A percentile compares a stretch with the other conserved stretches of the same genome.
Evolutionary conservation across 176 grass and related monocot genomes (phyloP).

Genomic region (Ensete glaucum): DNA sequence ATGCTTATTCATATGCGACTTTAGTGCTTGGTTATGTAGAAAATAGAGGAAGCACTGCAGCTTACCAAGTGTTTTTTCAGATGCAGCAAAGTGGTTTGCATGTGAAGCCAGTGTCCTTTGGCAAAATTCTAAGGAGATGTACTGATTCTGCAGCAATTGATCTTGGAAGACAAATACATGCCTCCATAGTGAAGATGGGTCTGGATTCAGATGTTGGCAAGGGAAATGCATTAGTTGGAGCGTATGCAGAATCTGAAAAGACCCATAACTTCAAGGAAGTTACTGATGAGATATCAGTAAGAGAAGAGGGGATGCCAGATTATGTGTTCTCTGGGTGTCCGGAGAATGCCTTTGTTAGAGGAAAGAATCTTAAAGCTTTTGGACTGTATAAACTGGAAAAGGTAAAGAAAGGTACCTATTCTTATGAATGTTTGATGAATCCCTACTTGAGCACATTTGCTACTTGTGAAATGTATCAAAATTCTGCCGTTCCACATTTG

Average conservation of each 20-base stretch:
- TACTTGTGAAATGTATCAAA: slow-evolving; percentile 32
- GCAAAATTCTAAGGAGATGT: slow-evolving; percentile 70
- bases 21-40: slow-evolving; percentile 71
- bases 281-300: slow-evolving; percentile 18
- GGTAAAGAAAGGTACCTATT: slow-evolving; percentile 24
- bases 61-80: slow-evolving; percentile 55
- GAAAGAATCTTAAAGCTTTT: slow-evolving; percentile 36
- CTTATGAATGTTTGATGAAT: slow-evolving; percentile 17
- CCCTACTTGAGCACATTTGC: slow-evolving; percentile 20
- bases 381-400: slow-evolving; percentile 41
- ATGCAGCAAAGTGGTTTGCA: slow-evolving; percentile 75
- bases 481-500: slow-evolving; percentile 20
- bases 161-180: slow-evolving; percentile 83
- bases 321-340: slow-evolving; percentile 16
- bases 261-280: slow-evolving; percentile 18
- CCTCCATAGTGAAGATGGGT: slow-evolving; percentile 86
- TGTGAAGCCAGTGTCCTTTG: slow-evolving; percentile 59
- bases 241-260: slow-evolving; percentile 54
- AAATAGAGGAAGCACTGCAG: slow-evolving; percentile 59
- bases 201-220: slow-evolving; percentile 82
- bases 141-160: slow-evolving; percentile 53
- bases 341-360: slow-evolving; percentile 21
- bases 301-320: slow-evolving; percentile 13
- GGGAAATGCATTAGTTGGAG: slow-evolving; percentile 69
- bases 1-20: slow-evolving; percentile 72